Percentiles rank a stretch among this genome's conserved stretches.
Evolutionary conservation across 2,329 filamentous ascomycete genomes (phyloP).

Genomic region (Penicillium rolfsii): DNA sequence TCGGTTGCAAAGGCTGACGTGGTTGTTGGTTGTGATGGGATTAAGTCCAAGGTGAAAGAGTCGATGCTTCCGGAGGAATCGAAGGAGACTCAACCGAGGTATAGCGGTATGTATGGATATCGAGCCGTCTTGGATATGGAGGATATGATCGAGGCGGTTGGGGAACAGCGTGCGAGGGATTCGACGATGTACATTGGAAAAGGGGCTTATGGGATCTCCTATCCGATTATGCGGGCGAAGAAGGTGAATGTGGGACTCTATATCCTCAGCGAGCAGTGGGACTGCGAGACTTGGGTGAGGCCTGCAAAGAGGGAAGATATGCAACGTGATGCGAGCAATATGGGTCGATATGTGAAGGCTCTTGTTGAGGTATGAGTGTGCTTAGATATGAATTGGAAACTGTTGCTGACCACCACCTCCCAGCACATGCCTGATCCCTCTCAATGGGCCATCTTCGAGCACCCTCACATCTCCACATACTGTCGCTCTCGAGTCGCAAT

Average conservation of each 20-base stretch:
- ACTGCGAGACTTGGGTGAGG: conserved; percentile 37
- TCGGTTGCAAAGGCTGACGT: conserved; percentile 33
- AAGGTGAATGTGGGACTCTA: conserved; percentile 41
- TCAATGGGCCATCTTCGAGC: conserved; percentile 44
- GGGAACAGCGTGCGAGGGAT: conserved; percentile 36
- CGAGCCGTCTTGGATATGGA: conserved; percentile 42
- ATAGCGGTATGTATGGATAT: conserved; percentile 42
- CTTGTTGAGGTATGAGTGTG: conserved; percentile 31
- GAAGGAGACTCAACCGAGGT: conserved; percentile 25
- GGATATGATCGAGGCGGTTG: conserved; percentile 38
- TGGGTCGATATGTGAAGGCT: conserved; percentile 35
- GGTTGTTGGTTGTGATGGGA: conserved; percentile 45
- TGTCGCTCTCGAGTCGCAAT: conserved; percentile 35
- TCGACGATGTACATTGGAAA: conserved; percentile 38
- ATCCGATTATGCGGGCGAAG: conserved; percentile 39
- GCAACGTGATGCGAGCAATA: conserved; percentile 30
- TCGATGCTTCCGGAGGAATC: conserved; percentile 32
- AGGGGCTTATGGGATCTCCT: conserved; percentile 38
- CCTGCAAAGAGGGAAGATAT: conserved; percentile 36
- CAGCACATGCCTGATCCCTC: conserved; percentile 38
- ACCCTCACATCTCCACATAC: conserved; percentile 38
- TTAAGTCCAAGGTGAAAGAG: conserved; percentile 36
- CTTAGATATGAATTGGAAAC: background rate
- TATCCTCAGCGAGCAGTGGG: conserved; percentile 33
- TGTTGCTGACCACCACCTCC: background rate